phyloP scores from a whole-genome alignment of 179 eudicot species.

The Spergularia azorica region DNA sequence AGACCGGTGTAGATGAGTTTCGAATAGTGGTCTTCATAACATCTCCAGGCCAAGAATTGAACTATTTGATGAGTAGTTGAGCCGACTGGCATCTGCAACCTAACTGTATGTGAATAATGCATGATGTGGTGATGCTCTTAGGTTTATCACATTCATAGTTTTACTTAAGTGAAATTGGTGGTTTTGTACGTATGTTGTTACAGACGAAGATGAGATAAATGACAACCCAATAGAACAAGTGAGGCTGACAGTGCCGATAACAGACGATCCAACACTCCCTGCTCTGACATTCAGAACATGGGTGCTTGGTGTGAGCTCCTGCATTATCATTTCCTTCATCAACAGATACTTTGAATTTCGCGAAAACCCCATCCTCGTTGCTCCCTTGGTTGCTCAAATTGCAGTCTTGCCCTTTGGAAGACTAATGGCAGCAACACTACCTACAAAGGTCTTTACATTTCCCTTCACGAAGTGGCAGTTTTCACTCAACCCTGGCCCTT shows the following conservation, averaged over 20 bases:
- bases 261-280: constrained; percentile 75
- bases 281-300: constrained; percentile 72
- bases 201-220: constrained; percentile 37
- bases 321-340: constrained; percentile 51
- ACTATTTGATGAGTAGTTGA: too few species aligned
- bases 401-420: constrained; percentile 59
- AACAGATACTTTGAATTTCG: constrained; percentile 69
- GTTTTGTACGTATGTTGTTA: neutral
- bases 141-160: neutral
- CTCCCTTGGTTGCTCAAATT: constrained; percentile 63
- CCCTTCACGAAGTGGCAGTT: constrained; percentile 57
- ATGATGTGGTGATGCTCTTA: too few species aligned
- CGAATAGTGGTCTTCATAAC: too few species aligned
- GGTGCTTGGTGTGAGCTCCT: constrained; percentile 66
- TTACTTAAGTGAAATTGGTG: neutral
- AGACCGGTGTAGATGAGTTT: too few species aligned
- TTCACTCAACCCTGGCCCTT: constrained; percentile 78
- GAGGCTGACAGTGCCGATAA: constrained; percentile 67
- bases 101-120: too few species aligned
- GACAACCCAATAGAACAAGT: constrained; percentile 87
- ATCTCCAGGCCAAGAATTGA: too few species aligned
- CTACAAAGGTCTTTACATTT: constrained; percentile 34
- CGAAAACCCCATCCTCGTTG: constrained; percentile 45
- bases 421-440: constrained; percentile 65
- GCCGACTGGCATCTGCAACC: too few species aligned